A percentile compares a stretch with the other conserved stretches of the same genome.
phyloP scores from a whole-genome alignment of 768 basidiomycete genomes.

The Rhizopogon vulgaris region DNA sequence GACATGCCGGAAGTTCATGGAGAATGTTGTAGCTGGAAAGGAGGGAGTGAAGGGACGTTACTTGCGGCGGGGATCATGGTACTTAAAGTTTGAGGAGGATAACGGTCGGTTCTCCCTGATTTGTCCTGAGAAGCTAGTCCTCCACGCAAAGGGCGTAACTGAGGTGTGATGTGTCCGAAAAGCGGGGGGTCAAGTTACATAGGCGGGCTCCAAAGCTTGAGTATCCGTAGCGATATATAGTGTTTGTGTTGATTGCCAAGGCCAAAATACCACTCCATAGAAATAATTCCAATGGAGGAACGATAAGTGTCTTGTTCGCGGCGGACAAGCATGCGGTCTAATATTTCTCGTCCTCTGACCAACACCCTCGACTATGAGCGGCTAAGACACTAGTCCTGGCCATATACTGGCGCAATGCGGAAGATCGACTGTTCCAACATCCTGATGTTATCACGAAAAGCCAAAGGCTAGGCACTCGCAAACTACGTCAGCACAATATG shows the following conservation, averaged over 20 bases:
- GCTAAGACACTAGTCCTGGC: background rate
- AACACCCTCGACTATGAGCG: background rate
- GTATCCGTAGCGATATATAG: background rate
- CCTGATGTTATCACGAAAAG: background rate
- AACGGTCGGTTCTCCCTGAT: slow-evolving; percentile 37
- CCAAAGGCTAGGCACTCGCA: background rate
- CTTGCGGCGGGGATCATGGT: slow-evolving; percentile 29
- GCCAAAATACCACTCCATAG: background rate
- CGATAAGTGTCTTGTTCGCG: background rate
- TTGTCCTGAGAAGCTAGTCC: slow-evolving; percentile 44
- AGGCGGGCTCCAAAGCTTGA: background rate
- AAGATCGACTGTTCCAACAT: background rate
- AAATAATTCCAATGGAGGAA: background rate
- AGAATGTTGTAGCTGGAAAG: slow-evolving; percentile 38
- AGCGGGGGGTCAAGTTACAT: background rate
- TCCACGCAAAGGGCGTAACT: slow-evolving; percentile 23
- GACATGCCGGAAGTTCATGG: slow-evolving; percentile 38
- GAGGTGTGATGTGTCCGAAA: background rate
- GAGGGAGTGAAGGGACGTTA: slow-evolving; percentile 29
- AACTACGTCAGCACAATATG: background rate
- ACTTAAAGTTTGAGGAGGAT: slow-evolving; percentile 39
- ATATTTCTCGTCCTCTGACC: background rate
- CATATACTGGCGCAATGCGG: background rate
- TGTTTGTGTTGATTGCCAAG: background rate
- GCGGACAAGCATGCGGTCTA: background rate